phyloP scores from a whole-genome alignment of 176 grass and related monocot genomes.

The Triticum timopheevii region DNA sequence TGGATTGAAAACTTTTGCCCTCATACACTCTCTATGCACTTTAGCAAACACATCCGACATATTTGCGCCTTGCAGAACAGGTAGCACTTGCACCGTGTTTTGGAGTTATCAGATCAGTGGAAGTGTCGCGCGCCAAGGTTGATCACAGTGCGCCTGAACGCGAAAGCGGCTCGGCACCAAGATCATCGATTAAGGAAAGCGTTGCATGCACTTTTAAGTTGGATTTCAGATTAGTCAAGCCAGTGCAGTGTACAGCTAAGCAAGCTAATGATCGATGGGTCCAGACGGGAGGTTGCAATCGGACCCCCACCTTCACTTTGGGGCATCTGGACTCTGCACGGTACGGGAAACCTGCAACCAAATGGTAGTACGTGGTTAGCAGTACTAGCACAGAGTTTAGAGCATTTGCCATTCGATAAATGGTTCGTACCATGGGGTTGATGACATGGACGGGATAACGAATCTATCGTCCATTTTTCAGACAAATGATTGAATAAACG shows the following conservation, averaged over 20 bases:
- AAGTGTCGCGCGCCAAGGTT: background rate
- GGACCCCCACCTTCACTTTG: background rate
- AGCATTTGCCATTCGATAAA: background rate
- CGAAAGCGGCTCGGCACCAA: background rate
- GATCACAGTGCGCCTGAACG: background rate
- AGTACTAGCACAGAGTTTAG: background rate
- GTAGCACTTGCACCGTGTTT: background rate
- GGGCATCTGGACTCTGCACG: background rate
- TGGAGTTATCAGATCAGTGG: background rate
- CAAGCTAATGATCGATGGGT: background rate
- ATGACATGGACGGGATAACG: background rate
- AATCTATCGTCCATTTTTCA: background rate
- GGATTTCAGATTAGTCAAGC: no score
- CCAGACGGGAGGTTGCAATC: constrained; percentile 10
- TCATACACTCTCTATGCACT: no score
- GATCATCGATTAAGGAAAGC: background rate
- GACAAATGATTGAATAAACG: background rate
- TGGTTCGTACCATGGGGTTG: background rate
- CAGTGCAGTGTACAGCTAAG: no score
- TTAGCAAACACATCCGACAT: no score
- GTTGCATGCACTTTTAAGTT: background rate
- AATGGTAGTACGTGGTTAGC: background rate
- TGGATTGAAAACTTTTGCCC: no score
- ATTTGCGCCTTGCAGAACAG: background rate
- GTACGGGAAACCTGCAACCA: background rate